Evolutionary conservation across 2,329 filamentous ascomycete genomes (phyloP).

Genomic region (Aspergillus nomiae): DNA sequence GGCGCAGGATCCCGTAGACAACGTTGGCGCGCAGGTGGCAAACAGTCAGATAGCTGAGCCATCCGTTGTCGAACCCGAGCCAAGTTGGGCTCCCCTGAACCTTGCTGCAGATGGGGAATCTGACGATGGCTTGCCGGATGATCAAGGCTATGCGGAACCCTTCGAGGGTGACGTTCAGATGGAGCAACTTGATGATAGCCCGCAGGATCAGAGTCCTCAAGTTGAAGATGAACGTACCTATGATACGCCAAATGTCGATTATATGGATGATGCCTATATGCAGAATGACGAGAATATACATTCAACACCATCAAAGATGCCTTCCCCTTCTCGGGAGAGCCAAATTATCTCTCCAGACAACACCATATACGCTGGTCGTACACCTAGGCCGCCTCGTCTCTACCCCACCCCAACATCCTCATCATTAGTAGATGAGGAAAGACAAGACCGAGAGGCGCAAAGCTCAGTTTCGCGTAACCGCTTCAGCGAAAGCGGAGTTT

Average conservation of each 20-base stretch:
- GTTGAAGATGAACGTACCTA: constrained; percentile 28
- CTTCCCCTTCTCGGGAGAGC: constrained; percentile 31
- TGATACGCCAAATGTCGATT: constrained; percentile 33
- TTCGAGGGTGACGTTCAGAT: constrained; percentile 19
- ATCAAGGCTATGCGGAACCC: constrained; percentile 17
- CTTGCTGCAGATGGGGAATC: constrained; percentile 30
- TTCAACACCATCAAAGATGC: constrained; percentile 38
- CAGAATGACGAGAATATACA: constrained; percentile 30
- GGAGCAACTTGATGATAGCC: constrained; percentile 12
- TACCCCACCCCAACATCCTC: constrained; percentile 46
- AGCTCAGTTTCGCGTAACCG: background rate
- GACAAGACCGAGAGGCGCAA: constrained; percentile 19
- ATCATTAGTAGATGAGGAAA: constrained; percentile 41
- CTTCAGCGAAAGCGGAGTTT: constrained; percentile 5
- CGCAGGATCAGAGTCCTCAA: constrained; percentile 17
- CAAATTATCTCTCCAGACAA: constrained; percentile 34
- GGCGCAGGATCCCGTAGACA: constrained; percentile 19
- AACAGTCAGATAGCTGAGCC: constrained; percentile 7
- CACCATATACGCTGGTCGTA: constrained; percentile 35
- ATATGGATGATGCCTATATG: constrained; percentile 30
- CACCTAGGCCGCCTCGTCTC: constrained; percentile 34
- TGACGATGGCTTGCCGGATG: constrained; percentile 22
- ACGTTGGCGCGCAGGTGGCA: constrained; percentile 20
- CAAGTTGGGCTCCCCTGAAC: constrained; percentile 30
- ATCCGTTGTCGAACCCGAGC: constrained; percentile 13